phyloP scores from a whole-genome alignment of 2,329 filamentous ascomycete species.

The Xylariaceae sp. region DNA sequence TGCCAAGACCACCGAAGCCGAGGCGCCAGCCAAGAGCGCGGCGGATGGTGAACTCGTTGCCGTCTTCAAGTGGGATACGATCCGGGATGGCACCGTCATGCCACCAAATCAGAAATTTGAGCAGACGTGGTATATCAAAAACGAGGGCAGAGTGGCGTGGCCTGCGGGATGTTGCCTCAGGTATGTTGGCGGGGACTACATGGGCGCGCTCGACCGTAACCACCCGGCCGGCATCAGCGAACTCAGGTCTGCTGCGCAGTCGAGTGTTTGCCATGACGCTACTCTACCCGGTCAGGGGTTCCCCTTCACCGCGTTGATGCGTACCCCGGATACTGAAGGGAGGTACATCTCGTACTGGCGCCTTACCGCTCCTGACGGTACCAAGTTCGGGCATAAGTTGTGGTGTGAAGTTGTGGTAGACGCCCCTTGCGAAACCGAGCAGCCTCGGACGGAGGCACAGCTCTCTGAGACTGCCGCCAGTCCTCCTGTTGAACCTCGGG shows the following conservation, averaged over 20 bases:
- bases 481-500: too few relatives aligned
- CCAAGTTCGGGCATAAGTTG: conserved; percentile 83
- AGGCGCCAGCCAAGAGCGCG: conserved; percentile 3
- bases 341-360: conserved; percentile 95
- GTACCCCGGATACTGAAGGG: conserved; percentile 70
- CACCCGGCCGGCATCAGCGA: conserved; percentile 74
- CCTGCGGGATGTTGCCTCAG: conserved; percentile 84
- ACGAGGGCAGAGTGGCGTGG: conserved; percentile 75
- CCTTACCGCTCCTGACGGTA: conserved; percentile 72
- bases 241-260: conserved; percentile 74
- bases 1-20: conserved; percentile 18
- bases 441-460: conserved; percentile 5
- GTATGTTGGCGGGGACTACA: conserved; percentile 91
- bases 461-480: too few relatives aligned
- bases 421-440: conserved; percentile 32
- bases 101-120: conserved; percentile 69
- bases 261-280: conserved; percentile 64
- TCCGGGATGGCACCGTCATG: conserved; percentile 72
- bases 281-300: conserved; percentile 70
- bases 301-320: conserved; percentile 78
- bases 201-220: conserved; percentile 81
- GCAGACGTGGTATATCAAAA: conserved; percentile 88
- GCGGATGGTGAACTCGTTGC: conserved; percentile 36
- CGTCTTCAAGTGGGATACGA: conserved; percentile 70
- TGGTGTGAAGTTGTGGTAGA: conserved; percentile 88